A percentile compares a stretch with the other conserved stretches of the same genome.
phyloP scores from a whole-genome alignment of 768 basidiomycete species.

The Suillus variegatus region DNA sequence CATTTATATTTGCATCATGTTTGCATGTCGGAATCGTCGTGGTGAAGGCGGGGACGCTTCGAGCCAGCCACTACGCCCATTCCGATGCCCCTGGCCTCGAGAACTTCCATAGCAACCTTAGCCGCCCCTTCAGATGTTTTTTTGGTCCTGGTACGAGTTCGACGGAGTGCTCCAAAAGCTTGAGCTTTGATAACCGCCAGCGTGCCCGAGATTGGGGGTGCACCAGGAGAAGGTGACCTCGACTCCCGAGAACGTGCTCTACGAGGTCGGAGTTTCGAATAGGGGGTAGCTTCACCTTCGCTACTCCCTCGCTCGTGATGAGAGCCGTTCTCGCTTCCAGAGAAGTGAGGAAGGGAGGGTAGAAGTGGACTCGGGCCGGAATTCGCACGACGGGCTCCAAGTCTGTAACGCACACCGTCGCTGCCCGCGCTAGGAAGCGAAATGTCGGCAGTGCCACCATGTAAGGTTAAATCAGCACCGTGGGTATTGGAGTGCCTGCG shows the following conservation, averaged over 20 bases:
- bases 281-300: constrained; percentile 53
- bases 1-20: constrained; percentile 24
- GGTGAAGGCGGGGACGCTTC: constrained; percentile 48
- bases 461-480: constrained; percentile 64
- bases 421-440: constrained; percentile 51
- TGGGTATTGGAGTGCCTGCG: constrained; percentile 57
- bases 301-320: constrained; percentile 56
- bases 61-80: constrained; percentile 43
- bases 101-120: constrained; percentile 76
- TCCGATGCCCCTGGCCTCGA: constrained; percentile 76
- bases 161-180: constrained; percentile 81
- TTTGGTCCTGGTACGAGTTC: constrained; percentile 75
- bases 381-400: constrained; percentile 49
- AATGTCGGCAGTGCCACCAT: constrained; percentile 74
- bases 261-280: constrained; percentile 48
- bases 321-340: constrained; percentile 52
- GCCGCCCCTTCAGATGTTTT: constrained; percentile 71
- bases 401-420: constrained; percentile 63
- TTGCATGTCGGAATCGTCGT: constrained; percentile 51
- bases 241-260: constrained; percentile 49
- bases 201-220: constrained; percentile 67
- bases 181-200: constrained; percentile 91
- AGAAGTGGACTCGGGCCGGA: constrained; percentile 48
- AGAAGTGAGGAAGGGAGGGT: constrained; percentile 48
- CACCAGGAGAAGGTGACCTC: constrained; percentile 48